Conservation (phyloP, 768 basidiomycete genomes). For the Boletus subcaerulescens region DNA sequence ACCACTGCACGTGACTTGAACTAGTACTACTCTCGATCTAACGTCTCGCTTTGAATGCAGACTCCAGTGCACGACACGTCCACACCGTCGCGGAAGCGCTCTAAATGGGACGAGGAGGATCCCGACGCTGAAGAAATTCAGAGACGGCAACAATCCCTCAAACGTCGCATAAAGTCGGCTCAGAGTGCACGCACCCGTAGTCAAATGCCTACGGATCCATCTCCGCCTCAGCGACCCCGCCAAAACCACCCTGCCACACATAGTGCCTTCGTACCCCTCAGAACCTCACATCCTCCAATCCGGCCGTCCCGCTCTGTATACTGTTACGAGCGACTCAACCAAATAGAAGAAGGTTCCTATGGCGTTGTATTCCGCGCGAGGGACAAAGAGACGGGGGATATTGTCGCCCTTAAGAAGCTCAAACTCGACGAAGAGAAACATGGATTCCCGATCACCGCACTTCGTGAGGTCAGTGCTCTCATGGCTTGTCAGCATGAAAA, state of each 20-base stretch:
- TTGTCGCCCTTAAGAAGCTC: slow-evolving; percentile 95
- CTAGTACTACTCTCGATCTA: too few species aligned
- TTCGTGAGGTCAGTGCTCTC: slow-evolving; percentile 94
- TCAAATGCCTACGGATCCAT: slow-evolving; percentile 12
- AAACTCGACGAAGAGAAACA: slow-evolving; percentile 99
- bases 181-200: slow-evolving; percentile 17
- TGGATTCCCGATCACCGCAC: slow-evolving; percentile 95
- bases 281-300: slow-evolving; percentile 75
- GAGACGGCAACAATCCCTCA: slow-evolving; percentile 41
- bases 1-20: too few species aligned
- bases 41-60: slow-evolving; percentile 15
- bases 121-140: slow-evolving; percentile 39
- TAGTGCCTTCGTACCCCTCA: slow-evolving; percentile 72
- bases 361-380: slow-evolving; percentile 96
- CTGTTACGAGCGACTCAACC: slow-evolving; percentile 90
- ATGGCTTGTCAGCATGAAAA: slow-evolving; percentile 95
- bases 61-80: slow-evolving; percentile 30
- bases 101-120: slow-evolving; percentile 66
- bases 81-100: slow-evolving; percentile 68
- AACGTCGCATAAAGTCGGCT: slow-evolving; percentile 50
- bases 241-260: slow-evolving; percentile 32
- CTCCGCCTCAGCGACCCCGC: slow-evolving; percentile 18
- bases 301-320: slow-evolving; percentile 90
- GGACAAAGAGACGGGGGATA: slow-evolving; percentile 92
- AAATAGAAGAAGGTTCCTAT: slow-evolving; percentile 98